Evolutionary conservation across 2,329 filamentous ascomycete genomes (phyloP).

Genomic region (Colletotrichum tropicicola): DNA sequence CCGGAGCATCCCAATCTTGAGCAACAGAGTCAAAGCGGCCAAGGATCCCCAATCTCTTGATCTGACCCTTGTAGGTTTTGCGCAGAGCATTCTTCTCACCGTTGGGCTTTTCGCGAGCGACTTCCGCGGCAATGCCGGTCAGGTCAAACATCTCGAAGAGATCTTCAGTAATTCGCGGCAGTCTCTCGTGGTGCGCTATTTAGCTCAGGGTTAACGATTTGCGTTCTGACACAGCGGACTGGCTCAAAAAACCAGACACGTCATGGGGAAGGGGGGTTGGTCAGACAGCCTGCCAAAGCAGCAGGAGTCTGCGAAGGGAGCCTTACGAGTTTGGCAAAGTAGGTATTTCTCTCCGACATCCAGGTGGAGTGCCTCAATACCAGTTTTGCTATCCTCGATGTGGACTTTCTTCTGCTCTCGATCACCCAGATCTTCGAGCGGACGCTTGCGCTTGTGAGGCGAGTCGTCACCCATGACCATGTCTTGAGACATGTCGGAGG

Average conservation of each 20-base stretch:
- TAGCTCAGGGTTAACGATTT: slow-evolving; percentile 54
- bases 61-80: slow-evolving; percentile 75
- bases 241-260: slow-evolving; percentile 21
- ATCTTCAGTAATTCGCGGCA: slow-evolving; percentile 62
- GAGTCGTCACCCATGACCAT: slow-evolving; percentile 59
- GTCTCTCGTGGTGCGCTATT: slow-evolving; percentile 58
- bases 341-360: slow-evolving; percentile 75
- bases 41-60: slow-evolving; percentile 69
- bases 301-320: slow-evolving; percentile 52
- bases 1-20: slow-evolving; percentile 54
- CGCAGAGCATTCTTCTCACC: slow-evolving; percentile 74
- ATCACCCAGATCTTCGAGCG: slow-evolving; percentile 63
- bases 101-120: slow-evolving; percentile 70
- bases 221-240: slow-evolving; percentile 37
- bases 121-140: slow-evolving; percentile 64
- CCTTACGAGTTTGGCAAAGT: slow-evolving; percentile 73
- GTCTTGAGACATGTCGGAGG: slow-evolving; percentile 52
- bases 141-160: slow-evolving; percentile 68
- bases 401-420: slow-evolving; percentile 70
- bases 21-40: slow-evolving; percentile 68
- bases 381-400: slow-evolving; percentile 67
- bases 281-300: slow-evolving; percentile 28
- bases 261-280: background rate
- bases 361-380: slow-evolving; percentile 71
- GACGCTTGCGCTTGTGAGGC: slow-evolving; percentile 70